Conservation (phyloP, 148 eudicot species). For the Arbutus unedo region DNA sequence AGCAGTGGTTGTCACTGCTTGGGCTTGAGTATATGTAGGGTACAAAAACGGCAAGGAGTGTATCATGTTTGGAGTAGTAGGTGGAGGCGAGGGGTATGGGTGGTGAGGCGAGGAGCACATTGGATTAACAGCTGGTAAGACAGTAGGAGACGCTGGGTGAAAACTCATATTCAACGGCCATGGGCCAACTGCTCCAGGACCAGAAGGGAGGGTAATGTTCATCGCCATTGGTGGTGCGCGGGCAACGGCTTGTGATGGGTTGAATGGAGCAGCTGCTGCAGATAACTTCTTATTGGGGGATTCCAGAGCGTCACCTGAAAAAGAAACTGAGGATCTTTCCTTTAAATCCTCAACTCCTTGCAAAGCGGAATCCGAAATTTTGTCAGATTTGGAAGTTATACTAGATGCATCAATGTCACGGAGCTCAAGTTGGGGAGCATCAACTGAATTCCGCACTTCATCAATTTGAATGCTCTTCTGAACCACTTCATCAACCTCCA, state of each 20-base stretch:
- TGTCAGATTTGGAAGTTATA: conserved; percentile 21
- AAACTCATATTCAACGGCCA: conserved; percentile 86
- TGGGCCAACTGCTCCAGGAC: conserved; percentile 62
- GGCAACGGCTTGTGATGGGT: conserved; percentile 50
- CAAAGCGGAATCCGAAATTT: conserved; percentile 23
- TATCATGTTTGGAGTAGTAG: conserved; percentile 80
- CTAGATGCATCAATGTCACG: conserved; percentile 28
- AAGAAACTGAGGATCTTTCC: conserved; percentile 45
- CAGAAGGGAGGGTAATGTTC: conserved; percentile 59
- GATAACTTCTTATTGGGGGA: conserved; percentile 71
- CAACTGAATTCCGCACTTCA: conserved; percentile 27
- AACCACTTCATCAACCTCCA: conserved; percentile 49
- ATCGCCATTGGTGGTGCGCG: conserved; percentile 57
- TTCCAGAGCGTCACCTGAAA: conserved; percentile 48
- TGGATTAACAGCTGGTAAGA: conserved; percentile 51
- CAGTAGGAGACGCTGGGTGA: conserved; percentile 58
- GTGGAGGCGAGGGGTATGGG: conserved; percentile 83
- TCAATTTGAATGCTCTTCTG: conserved; percentile 29
- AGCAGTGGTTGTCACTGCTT: conserved; percentile 52
- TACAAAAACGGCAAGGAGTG: conserved; percentile 79
- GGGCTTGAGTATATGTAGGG: conserved; percentile 81
- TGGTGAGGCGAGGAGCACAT: conserved; percentile 77
- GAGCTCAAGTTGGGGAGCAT: conserved; percentile 30
- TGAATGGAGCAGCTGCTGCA: conserved; percentile 93
- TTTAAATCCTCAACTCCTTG: conserved; percentile 47